A percentile compares a stretch with the other conserved stretches of the same genome.
These are phyloP conservation scores for Striga hermonthica DNA, from an alignment of 305 asterid species.

Conservation along the genomic window DNA sequence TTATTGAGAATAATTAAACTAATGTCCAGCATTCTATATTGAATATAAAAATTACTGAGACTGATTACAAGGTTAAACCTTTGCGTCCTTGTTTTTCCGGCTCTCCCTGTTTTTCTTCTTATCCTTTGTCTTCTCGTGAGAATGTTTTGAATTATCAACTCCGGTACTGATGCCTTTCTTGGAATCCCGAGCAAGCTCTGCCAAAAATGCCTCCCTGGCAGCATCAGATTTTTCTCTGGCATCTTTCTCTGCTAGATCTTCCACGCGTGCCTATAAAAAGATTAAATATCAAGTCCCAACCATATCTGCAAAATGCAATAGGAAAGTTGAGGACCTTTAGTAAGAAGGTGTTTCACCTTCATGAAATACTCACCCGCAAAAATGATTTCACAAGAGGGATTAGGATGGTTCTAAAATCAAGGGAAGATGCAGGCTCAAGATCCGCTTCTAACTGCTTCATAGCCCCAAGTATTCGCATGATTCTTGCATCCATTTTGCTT, in stretches of 20 bases:
- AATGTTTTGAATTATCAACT: constrained; percentile 55
- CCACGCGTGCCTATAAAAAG: constrained; percentile 59
- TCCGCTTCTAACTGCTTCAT: constrained; percentile 75
- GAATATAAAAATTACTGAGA: constrained; percentile 16
- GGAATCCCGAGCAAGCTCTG: constrained; percentile 86
- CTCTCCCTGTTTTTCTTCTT: constrained; percentile 70
- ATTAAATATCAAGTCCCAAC: constrained; percentile 27
- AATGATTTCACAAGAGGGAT: constrained; percentile 79
- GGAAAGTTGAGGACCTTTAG: constrained; percentile 15
- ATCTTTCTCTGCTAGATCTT: constrained; percentile 88
- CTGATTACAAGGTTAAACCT: constrained; percentile 50
- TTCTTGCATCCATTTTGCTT: constrained; percentile 79
- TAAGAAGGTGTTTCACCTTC: constrained; percentile 17
- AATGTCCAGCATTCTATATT: constrained; percentile 24
- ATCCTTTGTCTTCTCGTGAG: constrained; percentile 65
- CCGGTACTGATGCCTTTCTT: constrained; percentile 52
- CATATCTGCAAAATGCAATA: constrained; percentile 24
- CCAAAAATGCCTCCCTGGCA: constrained; percentile 89
- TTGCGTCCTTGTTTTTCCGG: constrained; percentile 66
- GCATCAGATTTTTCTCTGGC: constrained; percentile 96
- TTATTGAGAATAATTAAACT: constrained; percentile 24
- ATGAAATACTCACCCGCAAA: constrained; percentile 59
- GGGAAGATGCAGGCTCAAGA: constrained; percentile 61
- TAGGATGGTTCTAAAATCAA: constrained; percentile 64
- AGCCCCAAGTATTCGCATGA: constrained; percentile 59